A percentile compares a stretch with the other conserved stretches of the same genome.
Conservation (phyloP, 2,329 filamentous ascomycete species). For the Fonsecaea nubica region DNA sequence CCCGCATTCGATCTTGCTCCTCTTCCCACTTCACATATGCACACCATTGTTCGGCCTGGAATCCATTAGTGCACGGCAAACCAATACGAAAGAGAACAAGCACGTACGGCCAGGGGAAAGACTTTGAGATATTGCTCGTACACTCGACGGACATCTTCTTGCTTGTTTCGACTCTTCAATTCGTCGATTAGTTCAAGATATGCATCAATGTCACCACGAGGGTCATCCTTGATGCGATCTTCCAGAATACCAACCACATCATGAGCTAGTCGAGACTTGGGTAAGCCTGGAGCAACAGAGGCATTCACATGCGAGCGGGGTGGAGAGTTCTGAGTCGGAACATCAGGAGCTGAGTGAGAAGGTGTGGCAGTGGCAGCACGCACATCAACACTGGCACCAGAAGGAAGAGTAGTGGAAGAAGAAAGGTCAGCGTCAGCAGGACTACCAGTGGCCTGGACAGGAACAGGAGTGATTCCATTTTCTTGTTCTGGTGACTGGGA, state of each 20-base stretch:
- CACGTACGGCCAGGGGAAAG: slow-evolving; percentile 88
- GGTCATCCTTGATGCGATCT: slow-evolving; percentile 89
- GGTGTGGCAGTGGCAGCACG: slow-evolving; percentile 52
- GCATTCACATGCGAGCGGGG: slow-evolving; percentile 38
- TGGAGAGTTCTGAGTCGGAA: slow-evolving; percentile 36
- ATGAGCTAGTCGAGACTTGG: slow-evolving; percentile 67
- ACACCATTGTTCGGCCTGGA: slow-evolving; percentile 88
- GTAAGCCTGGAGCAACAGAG: slow-evolving; percentile 42
- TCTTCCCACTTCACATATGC: slow-evolving; percentile 89
- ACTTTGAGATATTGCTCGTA: slow-evolving; percentile 87
- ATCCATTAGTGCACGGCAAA: slow-evolving; percentile 45
- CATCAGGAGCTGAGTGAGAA: slow-evolving; percentile 46
- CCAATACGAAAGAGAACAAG: slow-evolving; percentile 21
- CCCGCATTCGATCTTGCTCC: slow-evolving; percentile 78
- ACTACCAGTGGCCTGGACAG: slow-evolving; percentile 59
- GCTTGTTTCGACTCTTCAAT: slow-evolving; percentile 78
- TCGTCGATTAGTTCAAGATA: slow-evolving; percentile 89
- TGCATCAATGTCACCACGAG: slow-evolving; percentile 87
- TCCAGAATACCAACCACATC: slow-evolving; percentile 82
- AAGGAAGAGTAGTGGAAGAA: slow-evolving; percentile 53
- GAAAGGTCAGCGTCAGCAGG: slow-evolving; percentile 48
- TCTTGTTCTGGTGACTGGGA: slow-evolving; percentile 68
- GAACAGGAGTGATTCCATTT: slow-evolving; percentile 47
- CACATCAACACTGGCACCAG: slow-evolving; percentile 55
- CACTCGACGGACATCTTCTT: slow-evolving; percentile 77